Evolutionary conservation across 768 basidiomycete species (phyloP), one percentile per base, ranked within the genome.

Genomic region (Pleurotus tuber-regium): DNA sequence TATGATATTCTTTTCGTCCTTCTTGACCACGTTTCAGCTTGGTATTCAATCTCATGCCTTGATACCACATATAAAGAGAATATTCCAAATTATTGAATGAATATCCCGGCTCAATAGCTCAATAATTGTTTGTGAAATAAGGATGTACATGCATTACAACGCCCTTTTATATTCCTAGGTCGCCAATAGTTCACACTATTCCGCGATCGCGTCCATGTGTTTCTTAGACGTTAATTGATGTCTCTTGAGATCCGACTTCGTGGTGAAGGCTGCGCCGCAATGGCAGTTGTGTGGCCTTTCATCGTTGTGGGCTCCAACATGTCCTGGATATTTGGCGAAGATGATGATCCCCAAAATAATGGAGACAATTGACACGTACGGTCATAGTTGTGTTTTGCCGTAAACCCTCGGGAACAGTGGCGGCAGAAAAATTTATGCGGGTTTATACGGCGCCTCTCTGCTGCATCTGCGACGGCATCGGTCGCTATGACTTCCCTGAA

Each of bases 351-450:
- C 11, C 0, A 1, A 4, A 21, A 5, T 23, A 6, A 8, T 2
- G 31, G 4, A n/a, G n/a, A 35, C 9, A 14, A 9, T 2, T 12
- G 1, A 9, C 4, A 33, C 44, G 1, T 18, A 48, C 46, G 46
- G n/a, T 9, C 10, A 4, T 30, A 30, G 14, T 48, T 48, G 25
- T 48, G 46, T 19, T 11, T 48, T 14, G 46, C 46, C 1, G 46
- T 48, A 35, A 48, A 48, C 4, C 30, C 46, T 12, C 30, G 31
- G 1, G n/a, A 8, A 18, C 46, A 48, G n/a, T 33, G 19, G 8
- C 35, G 29, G 30, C 46, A 48, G 31, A 48, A 48, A 23, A 18
- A 48, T 21, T 11, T 48, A n/a, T 48, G 46, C 8, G 46, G 46
- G 23, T 48, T 48, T 4, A 33, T 14, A 2, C 46, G 46, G 10